Evolutionary conservation across 202 grass and related monocot species (phyloP), one percentile per base, ranked within the genome.

Genomic region (Setaria italica): DNA sequence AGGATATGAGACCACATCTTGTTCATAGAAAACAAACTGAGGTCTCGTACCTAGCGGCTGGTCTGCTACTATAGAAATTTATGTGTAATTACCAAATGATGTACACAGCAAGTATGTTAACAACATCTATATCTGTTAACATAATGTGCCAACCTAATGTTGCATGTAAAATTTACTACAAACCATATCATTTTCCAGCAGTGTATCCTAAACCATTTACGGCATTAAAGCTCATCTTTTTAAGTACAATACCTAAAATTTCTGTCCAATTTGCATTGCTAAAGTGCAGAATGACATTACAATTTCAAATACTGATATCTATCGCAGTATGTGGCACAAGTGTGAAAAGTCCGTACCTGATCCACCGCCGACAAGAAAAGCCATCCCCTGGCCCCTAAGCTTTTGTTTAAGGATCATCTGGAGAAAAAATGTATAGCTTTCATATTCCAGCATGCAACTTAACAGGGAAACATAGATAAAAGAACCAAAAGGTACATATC

Each of bases 331-430:
- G 32, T 12, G 62, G 57, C 39, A 45, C 39, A 57, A 60, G 11
- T 20, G 13, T 13, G 34, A 84, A 82, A 76, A 65, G 72, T 62
- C 74, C 86, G 67, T 88, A 99, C 97, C 92, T 83, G 88, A 83
- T 85, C 97, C 93, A 88, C 97, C 90, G 0, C 90, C 97, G 19
- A 99, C 85, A 88, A 99, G 90, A 83, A 99, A 99, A 77, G 87
- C 93, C 90, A 99, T 85, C 21, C 93, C 93, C 84, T 96, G 97
- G 59, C 97, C 93, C 81, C 88, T 90, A 88, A 99, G 83, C 80
- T 99, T 99, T 64, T 96, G 93, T 91, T 94, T 99, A 58, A 99
- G 92, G 74, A 99, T 91, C 78, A 92, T 85, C 97, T 99, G 73
- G 4, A 82, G 11, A 67, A 74, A 43, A 67, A 87, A 74, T 60